Conservation (phyloP, 352 stramenopile species). For the Pilasporangium apinafurcum region DNA sequence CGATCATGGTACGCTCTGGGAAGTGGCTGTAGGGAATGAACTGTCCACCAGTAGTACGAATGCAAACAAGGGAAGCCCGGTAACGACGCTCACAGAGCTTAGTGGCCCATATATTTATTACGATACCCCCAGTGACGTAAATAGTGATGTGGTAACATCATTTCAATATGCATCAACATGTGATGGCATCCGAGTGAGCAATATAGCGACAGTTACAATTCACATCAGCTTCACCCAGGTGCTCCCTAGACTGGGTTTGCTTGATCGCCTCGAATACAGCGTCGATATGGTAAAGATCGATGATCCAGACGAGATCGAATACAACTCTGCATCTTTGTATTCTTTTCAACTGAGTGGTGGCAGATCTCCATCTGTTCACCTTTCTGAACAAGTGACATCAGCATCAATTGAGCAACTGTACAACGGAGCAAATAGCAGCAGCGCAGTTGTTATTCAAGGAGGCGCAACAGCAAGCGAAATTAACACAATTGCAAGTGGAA, state of each 20-base stretch:
- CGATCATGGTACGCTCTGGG: too few relatives aligned
- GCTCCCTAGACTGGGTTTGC: slow-evolving; percentile 14
- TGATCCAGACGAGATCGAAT: slow-evolving; percentile 23
- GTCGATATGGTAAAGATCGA: slow-evolving; percentile 12
- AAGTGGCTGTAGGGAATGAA: too few relatives aligned
- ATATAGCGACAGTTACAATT: background rate
- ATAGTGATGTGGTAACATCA: background rate
- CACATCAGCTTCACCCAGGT: background rate
- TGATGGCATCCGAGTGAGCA: background rate
- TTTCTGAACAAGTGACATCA: background rate
- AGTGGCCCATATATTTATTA: too few relatives aligned
- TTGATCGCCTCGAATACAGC: slow-evolving; percentile 8
- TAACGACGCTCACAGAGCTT: too few relatives aligned
- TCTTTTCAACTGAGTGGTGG: slow-evolving; percentile 4
- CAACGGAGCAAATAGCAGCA: background rate
- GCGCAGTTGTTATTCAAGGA: background rate
- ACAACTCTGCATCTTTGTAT: slow-evolving; percentile 13
- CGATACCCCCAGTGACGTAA: too few relatives aligned
- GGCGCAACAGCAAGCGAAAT: slow-evolving; percentile 1
- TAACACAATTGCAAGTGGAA: background rate
- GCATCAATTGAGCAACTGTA: background rate
- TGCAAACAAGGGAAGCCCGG: too few relatives aligned
- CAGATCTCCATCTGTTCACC: slow-evolving; percentile 1
- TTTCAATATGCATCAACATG: background rate
- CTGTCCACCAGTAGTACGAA: too few relatives aligned